Evolutionary conservation across 2,329 filamentous ascomycete species (phyloP).

Genomic region (Epicoccum nigrum): DNA sequence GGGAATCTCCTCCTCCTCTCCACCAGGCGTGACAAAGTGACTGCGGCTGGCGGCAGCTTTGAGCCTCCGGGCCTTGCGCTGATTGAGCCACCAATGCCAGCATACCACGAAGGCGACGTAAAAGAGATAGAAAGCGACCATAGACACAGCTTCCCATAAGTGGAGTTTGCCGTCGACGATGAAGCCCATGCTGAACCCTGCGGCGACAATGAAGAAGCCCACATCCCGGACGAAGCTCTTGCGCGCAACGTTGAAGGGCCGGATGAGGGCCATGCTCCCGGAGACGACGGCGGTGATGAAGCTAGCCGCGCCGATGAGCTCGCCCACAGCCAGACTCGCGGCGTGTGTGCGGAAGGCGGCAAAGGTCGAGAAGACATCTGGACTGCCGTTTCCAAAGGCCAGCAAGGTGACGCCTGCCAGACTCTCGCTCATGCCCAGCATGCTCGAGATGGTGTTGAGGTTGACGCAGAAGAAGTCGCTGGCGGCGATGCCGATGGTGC

Average conservation of each 20-base stretch:
- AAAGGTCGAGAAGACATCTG: conserved; percentile 98
- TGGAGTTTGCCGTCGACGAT: conserved; percentile 82
- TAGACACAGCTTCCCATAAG: conserved; percentile 85
- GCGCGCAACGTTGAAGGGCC: conserved; percentile 88
- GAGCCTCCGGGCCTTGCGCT: conserved; percentile 65
- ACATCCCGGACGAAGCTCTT: conserved; percentile 92
- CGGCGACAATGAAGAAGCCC: conserved; percentile 86
- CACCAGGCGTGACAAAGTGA: conserved; percentile 69
- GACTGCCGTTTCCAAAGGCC: conserved; percentile 96
- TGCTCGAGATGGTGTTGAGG: conserved; percentile 85
- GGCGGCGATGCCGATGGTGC: conserved; percentile 94
- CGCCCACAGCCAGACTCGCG: conserved; percentile 93
- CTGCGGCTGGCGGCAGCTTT: conserved; percentile 75
- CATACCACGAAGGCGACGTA: conserved; percentile 87
- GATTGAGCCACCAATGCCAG: conserved; percentile 87
- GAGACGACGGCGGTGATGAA: conserved; percentile 98
- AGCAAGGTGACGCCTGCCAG: conserved; percentile 95
- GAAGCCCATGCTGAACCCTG: conserved; percentile 85
- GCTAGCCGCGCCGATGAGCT: conserved; percentile 90
- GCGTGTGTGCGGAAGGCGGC: conserved; percentile 97
- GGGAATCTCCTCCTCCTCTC: conserved; percentile 64
- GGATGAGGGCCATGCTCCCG: conserved; percentile 95
- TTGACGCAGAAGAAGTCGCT: conserved; percentile 99
- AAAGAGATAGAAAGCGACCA: conserved; percentile 90
- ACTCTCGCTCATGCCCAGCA: conserved; percentile 93